Evolutionary conservation across 352 stramenopile species (phyloP), one percentile per base, ranked within the genome.

Genomic region (Salisapilia sapeloensis): DNA sequence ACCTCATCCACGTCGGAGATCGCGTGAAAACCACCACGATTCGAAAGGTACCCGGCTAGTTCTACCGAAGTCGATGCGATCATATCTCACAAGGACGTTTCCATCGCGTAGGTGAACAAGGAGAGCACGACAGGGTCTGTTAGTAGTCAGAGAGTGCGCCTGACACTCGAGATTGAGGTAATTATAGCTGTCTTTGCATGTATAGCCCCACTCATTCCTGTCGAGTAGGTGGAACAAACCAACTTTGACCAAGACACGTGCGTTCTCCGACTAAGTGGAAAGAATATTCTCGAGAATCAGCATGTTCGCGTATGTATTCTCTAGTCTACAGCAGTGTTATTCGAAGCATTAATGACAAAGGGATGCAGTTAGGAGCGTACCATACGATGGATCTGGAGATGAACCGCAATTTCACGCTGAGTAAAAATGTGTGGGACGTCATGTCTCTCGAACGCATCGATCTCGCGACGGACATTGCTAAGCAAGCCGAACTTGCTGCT

Each of bases 321-420:
- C n/a, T 30, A 13, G 20, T 17, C 16, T 21, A n/a, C n/a, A n/a
- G n/a, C n/a, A n/a, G n/a, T n/a, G n/a, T n/a, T n/a, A 11, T 26
- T n/a, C 2, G 19, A 9, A 20, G 33, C 16, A 30, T 13, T 39
- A 10, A 39, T 24, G 10, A 12, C n/a, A n/a, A 13, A 19, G 16
- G 1, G 12, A 7, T 29, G 18, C 42, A 93, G 60, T 72, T 98
- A 52, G 94, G 94, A 34, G 90, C 93, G 28, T 96, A 97, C 55
- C 95, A 99, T 60, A 98, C 94, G 12, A 48, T 98, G 20, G 94
- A 97, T 30, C 51, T 99, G 7, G 92, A 97, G 63, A 66, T 97
- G 52, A 93, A 97, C 53, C 72, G 86, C 41, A 83, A 96, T 48
- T 98, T 98, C 54, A 95, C 77, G 13, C 61, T 99, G 24, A 69